phyloP scores from a whole-genome alignment of 2,329 filamentous ascomycete genomes.

The Aureobasidium mangrovei region DNA sequence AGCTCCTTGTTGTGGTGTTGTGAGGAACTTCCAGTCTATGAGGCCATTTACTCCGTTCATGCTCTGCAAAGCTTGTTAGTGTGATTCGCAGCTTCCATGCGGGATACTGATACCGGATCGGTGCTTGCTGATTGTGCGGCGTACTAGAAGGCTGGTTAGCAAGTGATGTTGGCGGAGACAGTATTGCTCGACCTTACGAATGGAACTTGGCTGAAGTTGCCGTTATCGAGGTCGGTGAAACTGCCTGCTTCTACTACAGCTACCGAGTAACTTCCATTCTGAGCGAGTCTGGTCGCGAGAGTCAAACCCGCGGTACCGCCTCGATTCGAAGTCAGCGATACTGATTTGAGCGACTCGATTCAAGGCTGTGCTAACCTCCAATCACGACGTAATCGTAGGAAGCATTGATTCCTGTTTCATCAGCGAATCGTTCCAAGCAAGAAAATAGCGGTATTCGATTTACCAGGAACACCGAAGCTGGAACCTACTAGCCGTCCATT shows the following conservation, averaged over 20 bases:
- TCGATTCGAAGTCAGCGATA: no score
- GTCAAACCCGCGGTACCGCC: conserved; percentile 19
- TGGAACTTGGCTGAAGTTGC: conserved; percentile 24
- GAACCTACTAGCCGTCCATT: background rate
- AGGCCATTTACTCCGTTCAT: conserved; percentile 18
- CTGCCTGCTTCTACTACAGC: conserved; percentile 22
- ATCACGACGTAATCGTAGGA: conserved; percentile 20
- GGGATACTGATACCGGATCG: no score
- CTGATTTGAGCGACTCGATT: background rate
- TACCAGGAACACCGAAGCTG: background rate
- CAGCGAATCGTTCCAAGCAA: no score
- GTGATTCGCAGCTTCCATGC: no score
- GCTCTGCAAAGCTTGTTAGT: background rate
- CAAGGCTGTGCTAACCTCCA: conserved; percentile 3
- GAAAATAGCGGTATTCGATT: no score
- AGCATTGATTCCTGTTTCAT: conserved; percentile 1
- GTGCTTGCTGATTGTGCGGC: no score
- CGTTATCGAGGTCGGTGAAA: conserved; percentile 18
- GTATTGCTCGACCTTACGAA: no score
- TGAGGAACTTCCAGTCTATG: conserved; percentile 26
- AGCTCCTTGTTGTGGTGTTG: conserved; percentile 16
- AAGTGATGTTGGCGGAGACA: no score
- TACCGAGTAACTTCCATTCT: conserved; percentile 17
- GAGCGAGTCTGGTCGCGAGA: conserved; percentile 18
- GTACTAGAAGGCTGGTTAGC: no score